phyloP scores from a whole-genome alignment of 2,329 filamentous ascomycete genomes.

The Colletotrichum sp. region DNA sequence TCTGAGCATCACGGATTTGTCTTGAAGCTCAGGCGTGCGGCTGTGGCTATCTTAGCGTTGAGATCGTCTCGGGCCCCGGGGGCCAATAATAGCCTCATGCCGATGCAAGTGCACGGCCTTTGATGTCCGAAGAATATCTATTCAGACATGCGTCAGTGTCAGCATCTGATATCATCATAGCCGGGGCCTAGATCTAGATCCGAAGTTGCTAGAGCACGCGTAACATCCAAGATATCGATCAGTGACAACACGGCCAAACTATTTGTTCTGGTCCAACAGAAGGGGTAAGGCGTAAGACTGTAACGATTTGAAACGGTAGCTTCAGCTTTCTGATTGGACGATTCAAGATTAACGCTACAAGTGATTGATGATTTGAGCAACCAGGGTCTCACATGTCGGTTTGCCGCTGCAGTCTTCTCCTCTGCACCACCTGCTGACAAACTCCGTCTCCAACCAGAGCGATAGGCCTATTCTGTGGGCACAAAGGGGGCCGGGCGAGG shows the following conservation, averaged over 20 bases:
- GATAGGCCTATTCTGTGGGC: not conserved
- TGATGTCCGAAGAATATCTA: not conserved
- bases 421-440: not conserved
- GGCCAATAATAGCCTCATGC: not conserved
- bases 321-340: not conserved
- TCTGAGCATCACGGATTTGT: not conserved
- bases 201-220: not conserved
- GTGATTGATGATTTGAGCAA: not conserved
- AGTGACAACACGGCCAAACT: not conserved
- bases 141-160: not conserved
- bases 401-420: not conserved
- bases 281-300: not conserved
- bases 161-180: not conserved
- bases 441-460: not conserved
- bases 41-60: not conserved
- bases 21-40: not conserved
- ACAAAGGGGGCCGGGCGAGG: not conserved
- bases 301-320: not conserved
- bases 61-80: not conserved
- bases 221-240: not conserved
- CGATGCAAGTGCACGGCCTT: not conserved
- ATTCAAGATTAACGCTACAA: not conserved
- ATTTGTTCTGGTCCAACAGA: not conserved
- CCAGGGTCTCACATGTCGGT: not conserved
- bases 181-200: not conserved